Percentiles rank a stretch among this genome's conserved stretches.
phyloP scores from a whole-genome alignment of 2,329 filamentous ascomycete species.

The Calycina herbarum region DNA sequence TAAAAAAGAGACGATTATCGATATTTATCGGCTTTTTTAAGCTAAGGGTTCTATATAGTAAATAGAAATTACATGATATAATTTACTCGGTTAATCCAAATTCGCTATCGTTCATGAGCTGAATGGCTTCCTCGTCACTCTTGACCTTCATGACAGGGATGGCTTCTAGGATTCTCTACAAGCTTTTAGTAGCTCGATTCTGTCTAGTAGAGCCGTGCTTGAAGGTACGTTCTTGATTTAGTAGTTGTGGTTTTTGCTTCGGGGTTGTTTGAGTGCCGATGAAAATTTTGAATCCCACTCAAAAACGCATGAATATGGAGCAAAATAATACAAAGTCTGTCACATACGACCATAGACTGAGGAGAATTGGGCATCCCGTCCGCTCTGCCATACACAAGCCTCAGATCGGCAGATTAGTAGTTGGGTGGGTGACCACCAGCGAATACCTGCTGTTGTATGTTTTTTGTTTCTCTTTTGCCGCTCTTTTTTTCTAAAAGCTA shows the following conservation, averaged over 20 bases:
- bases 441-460: too few species aligned
- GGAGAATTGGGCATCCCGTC: too few species aligned
- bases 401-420: too few species aligned
- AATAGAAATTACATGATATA: too few species aligned
- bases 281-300: neutral
- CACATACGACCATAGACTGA: neutral
- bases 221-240: conserved; percentile 47
- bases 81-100: conserved; percentile 74
- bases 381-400: too few species aligned
- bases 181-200: conserved; percentile 64
- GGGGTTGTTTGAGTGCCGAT: neutral
- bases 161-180: conserved; percentile 63
- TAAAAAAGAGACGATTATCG: too few species aligned
- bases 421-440: too few species aligned
- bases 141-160: conserved; percentile 88
- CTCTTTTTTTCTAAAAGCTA: too few species aligned
- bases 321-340: too few species aligned
- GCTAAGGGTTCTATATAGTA: too few species aligned
- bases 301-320: too few species aligned
- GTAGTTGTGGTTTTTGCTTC: neutral
- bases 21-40: too few species aligned
- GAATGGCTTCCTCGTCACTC: conserved; percentile 76
- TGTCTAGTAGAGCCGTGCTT: conserved; percentile 67
- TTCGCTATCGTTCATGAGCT: conserved; percentile 90
- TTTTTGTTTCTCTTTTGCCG: neutral